Evolutionary conservation across 140 eudicot genomes (phyloP), one percentile per base, ranked within the genome.

Genomic region (Bidens hawaiensis): DNA sequence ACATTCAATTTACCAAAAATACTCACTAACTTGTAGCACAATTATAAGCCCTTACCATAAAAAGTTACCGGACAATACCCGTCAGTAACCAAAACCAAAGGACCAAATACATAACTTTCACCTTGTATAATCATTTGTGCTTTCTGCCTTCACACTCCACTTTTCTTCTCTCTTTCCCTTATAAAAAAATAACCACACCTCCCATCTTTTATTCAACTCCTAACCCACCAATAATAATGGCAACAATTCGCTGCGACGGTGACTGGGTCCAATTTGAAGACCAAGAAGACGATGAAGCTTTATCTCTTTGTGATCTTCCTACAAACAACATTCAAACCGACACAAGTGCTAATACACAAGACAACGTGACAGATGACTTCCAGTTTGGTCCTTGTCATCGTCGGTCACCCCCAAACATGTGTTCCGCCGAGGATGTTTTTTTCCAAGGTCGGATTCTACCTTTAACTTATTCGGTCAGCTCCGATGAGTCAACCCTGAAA

Each of bases 401-500:
- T 1, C 38, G 13, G 11, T 82, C 75, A 17, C 76, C 88, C 17
- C 82, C 85, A 34, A 59, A 74, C 4, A 93, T 88, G 99, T 88
- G 97, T 33, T 75, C 79, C 3, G 99, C 97, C 5, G 99, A 94
- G 17, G 95, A 94, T 0, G 76, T 94, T 16, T 94, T 94, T 70
- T 85, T 79, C 64, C 73, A 77, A 67, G 99, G 99, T 59, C 87
- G 81, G 62, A 79, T 94, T 26, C 80, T 88, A 13, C 99, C 99
- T 0, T 62, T 85, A 40, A 91, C 89, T 41, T 76, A 87, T 65
- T 91, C 98, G 0, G 62, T 87, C 4, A 82, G 87, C 69, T 79
- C 81, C 28, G 87, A 3, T 36, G 12, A n/a, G 43, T 36, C 14
- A 2, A 27, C 28, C 75, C 68, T 72, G 30, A 68, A 65, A 33